A percentile compares a stretch with the other conserved stretches of the same genome.
phyloP scores from a whole-genome alignment of 1,284 basidiomycete genomes.

The Polyporus tsugae region DNA sequence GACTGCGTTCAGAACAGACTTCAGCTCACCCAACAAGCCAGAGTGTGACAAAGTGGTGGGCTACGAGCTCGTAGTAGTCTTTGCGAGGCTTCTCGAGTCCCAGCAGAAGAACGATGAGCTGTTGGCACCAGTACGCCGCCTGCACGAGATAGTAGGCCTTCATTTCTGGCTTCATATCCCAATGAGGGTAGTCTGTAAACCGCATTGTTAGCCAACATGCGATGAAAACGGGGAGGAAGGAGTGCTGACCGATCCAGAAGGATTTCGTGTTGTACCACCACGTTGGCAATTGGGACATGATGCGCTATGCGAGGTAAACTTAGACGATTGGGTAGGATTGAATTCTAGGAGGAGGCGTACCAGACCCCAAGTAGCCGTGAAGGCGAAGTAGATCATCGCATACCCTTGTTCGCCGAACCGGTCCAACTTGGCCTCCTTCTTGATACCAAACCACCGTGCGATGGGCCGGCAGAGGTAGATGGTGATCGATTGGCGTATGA shows the following conservation, averaged over 20 bases:
- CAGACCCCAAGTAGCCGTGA: constrained; percentile 79
- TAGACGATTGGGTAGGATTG: constrained; percentile 4
- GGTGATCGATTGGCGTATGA: constrained; percentile 84
- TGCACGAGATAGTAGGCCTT: constrained; percentile 95
- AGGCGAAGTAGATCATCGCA: constrained; percentile 82
- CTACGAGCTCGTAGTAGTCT: constrained; percentile 89
- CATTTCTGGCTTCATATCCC: constrained; percentile 86
- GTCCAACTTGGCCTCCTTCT: constrained; percentile 72
- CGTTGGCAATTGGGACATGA: constrained; percentile 89
- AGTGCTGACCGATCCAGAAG: constrained; percentile 78
- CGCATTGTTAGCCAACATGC: not conserved
- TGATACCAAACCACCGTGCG: constrained; percentile 77
- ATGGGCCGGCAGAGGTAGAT: constrained; percentile 78
- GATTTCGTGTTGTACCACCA: constrained; percentile 90
- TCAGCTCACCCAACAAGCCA: constrained; percentile 85
- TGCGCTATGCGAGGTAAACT: constrained; percentile 55
- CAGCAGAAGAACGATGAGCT: constrained; percentile 87
- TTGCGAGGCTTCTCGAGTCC: constrained; percentile 94
- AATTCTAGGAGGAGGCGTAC: constrained; percentile 54
- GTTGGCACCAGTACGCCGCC: constrained; percentile 93
- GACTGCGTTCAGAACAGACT: constrained; percentile 29
- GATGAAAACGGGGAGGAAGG: not conserved
- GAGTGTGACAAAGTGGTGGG: constrained; percentile 91
- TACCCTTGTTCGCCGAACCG: constrained; percentile 94
- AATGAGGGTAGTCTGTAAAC: constrained; percentile 81